Evolutionary conservation across 768 basidiomycete genomes (phyloP), one percentile per base, ranked within the genome.

Genomic region (Phlebiopsis flavidoalba): DNA sequence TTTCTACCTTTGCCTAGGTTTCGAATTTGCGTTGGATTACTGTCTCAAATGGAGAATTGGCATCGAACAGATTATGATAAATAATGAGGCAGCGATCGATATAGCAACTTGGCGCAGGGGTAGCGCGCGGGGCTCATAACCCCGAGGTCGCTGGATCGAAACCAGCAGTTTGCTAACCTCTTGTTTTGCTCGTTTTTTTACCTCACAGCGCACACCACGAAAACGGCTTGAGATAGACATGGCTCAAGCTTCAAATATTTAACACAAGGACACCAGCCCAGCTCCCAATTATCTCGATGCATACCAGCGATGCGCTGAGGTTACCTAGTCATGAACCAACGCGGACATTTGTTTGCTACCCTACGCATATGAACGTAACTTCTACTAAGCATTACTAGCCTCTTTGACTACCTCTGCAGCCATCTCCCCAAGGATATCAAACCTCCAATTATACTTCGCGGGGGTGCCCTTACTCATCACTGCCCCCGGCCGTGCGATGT

Each of bases 401-500:
- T 53, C 40, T 55, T 49, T 49, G 54, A 81, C 79, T 1, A 89
- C 83, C 0, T 79, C 85, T 35, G 79, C 80, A 15, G 84, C 84
- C 79, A 91, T 77, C 47, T 79, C 79, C 31, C 80, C 81, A 50
- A 90, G 66, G 3, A 84, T 87, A 60, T 79, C 76, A 64, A 87
- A 91, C 53, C 62, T 67, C 60, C 63, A 71, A 19, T 68, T 64
- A 53, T 67, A 73, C 49, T 60, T 71, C n/a, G 70, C 72, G n/a
- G 62, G 48, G 35, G 45, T 58, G 8, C 56, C 64, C 36, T 62
- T 62, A 49, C 77, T 76, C 45, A 78, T 73, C 45, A 76, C 71
- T 31, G 66, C 65, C 7, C 56, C 83, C 74, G 1, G 73, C 75
- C 74, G 79, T 70, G 86, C 82, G 65, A 92, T 89, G 84, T 86